Evolutionary conservation across 2,329 filamentous ascomycete genomes (phyloP).

Genomic region (Trichoderma simmonsii): DNA sequence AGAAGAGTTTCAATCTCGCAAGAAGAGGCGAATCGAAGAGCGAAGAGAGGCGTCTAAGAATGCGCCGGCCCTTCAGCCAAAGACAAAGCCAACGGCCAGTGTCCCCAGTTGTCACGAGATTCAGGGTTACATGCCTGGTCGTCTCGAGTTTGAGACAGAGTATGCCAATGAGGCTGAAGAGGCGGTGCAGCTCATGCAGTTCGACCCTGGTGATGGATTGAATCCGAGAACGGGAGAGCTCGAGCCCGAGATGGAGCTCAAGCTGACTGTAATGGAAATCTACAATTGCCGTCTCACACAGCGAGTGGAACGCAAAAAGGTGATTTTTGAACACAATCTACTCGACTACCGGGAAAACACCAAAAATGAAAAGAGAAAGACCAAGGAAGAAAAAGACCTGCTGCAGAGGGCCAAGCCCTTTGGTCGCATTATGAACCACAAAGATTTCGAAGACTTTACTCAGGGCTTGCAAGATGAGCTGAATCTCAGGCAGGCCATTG

Average conservation of each 20-base stretch:
- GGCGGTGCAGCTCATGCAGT: constrained; percentile 96
- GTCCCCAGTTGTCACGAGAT: constrained; percentile 97
- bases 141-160: constrained; percentile 95
- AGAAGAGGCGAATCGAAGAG: constrained; percentile 91
- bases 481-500: constrained; percentile 83
- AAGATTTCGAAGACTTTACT: constrained; percentile 83
- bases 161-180: constrained; percentile 98
- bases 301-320: constrained; percentile 89
- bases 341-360: constrained; percentile 92
- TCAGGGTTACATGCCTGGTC: constrained; percentile 97
- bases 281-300: constrained; percentile 92
- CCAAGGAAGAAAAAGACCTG: constrained; percentile 90
- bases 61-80: constrained; percentile 77
- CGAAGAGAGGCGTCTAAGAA: constrained; percentile 83
- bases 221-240: constrained; percentile 80
- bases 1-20: constrained; percentile 88
- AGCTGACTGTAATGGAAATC: constrained; percentile 97
- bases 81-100: constrained; percentile 93
- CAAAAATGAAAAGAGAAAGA: constrained; percentile 87
- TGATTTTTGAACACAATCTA: constrained; percentile 92
- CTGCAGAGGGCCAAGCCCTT: constrained; percentile 94
- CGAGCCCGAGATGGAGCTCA: constrained; percentile 95
- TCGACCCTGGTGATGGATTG: constrained; percentile 91
- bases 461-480: constrained; percentile 86
- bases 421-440: constrained; percentile 91